These are phyloP conservation scores for Ostreobium quekettii DNA, from an alignment of 139 green algal species.

Conservation along the genomic window DNA sequence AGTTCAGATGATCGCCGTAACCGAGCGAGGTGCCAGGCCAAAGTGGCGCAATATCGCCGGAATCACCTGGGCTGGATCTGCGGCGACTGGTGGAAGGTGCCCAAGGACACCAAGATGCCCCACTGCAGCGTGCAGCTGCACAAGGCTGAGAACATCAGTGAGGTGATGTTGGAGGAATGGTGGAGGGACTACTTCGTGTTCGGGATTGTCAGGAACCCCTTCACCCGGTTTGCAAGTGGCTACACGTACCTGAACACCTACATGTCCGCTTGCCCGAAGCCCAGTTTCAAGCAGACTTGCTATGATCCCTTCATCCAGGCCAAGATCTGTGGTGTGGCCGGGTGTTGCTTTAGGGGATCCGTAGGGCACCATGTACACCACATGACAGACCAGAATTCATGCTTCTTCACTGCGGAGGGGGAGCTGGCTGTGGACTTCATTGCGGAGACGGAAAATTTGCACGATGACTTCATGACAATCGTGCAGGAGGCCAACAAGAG, in stretches of 20 bases:
- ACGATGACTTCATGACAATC: conserved; percentile 19
- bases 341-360: conserved; percentile 2
- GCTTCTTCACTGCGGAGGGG: conserved; percentile 21
- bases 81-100: conserved; percentile 3
- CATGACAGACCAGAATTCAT: conserved; percentile 30
- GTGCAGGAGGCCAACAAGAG: conserved; percentile 9
- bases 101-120: background rate
- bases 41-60: too few species aligned
- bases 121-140: conserved; percentile 1
- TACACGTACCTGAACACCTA: conserved; percentile 26
- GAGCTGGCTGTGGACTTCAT: conserved; percentile 30
- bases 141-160: too few species aligned
- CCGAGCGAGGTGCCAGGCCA: too few species aligned
- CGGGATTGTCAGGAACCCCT: conserved; percentile 32
- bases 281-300: conserved; percentile 8
- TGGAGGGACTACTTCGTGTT: conserved; percentile 39
- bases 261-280: conserved; percentile 14
- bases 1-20: too few species aligned
- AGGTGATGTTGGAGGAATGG: conserved; percentile 6
- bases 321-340: background rate
- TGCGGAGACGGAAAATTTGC: conserved; percentile 23
- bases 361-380: conserved; percentile 20
- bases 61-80: conserved; percentile 10
- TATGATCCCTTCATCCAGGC: conserved; percentile 14
- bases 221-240: conserved; percentile 21